phyloP scores from a whole-genome alignment of 306 rosid species.

The Erythrophleum fordii region DNA sequence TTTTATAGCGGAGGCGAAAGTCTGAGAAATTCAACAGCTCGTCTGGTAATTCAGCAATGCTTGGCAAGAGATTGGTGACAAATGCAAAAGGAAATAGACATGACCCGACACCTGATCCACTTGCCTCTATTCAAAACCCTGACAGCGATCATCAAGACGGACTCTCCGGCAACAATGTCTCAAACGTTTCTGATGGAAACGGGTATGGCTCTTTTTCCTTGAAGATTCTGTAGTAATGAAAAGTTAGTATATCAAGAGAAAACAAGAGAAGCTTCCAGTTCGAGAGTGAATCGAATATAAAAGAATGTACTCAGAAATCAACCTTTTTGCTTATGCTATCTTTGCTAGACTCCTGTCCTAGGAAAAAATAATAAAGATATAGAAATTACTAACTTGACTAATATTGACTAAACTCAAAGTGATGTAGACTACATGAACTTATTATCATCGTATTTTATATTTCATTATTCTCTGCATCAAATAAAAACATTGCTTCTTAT shows the following conservation, averaged over 20 bases:
- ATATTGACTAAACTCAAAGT: neutral
- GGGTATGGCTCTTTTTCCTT: conserved; percentile 53
- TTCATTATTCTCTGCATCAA: neutral
- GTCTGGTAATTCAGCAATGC: conserved; percentile 59
- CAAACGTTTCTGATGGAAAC: conserved; percentile 40
- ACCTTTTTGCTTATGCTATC: neutral
- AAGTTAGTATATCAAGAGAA: conserved; percentile 21
- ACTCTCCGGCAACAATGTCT: conserved; percentile 41
- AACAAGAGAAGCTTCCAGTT: conserved; percentile 5
- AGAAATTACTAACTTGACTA: conserved; percentile 7
- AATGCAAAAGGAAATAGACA: conserved; percentile 51
- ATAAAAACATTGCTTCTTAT: conserved; percentile 10
- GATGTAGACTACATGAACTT: neutral
- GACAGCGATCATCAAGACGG: conserved; percentile 41
- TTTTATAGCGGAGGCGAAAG: conserved; percentile 67
- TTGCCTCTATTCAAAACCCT: conserved; percentile 46
- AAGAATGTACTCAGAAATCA: neutral
- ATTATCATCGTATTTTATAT: neutral
- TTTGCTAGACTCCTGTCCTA: conserved; percentile 13
- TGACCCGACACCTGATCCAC: conserved; percentile 75
- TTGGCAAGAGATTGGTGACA: conserved; percentile 53
- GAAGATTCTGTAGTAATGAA: neutral
- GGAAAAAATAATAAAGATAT: neutral
- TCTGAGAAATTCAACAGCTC: conserved; percentile 61
- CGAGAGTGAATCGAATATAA: neutral